phyloP scores from a whole-genome alignment of 495 filamentous ascomycete genomes.

The Podospora fimiseda region DNA sequence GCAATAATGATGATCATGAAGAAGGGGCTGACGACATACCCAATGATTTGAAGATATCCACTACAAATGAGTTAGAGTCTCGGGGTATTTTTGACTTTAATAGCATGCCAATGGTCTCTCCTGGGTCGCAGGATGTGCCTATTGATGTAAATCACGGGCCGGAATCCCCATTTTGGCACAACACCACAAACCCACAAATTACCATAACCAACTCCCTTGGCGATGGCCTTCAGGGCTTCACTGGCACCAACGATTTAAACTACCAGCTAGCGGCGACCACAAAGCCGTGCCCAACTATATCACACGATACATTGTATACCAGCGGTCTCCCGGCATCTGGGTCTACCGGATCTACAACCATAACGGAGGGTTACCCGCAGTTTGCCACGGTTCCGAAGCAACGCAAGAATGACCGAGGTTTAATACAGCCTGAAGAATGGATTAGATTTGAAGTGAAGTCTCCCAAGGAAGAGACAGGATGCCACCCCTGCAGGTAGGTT shows the following conservation, averaged over 20 bases:
- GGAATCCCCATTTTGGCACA: conserved; percentile 47
- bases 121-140: no score
- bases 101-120: no score
- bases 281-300: conserved; percentile 27
- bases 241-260: conserved; percentile 32
- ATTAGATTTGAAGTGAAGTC: no score
- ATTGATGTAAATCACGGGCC: no score
- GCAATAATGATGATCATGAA: no score
- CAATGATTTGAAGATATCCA: no score
- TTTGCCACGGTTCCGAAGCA: conserved; percentile 26
- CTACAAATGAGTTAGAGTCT: no score
- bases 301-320: conserved; percentile 32
- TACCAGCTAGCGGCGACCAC: conserved; percentile 26
- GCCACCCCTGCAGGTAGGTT: no score
- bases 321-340: conserved; percentile 24
- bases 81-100: no score
- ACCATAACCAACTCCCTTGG: conserved; percentile 37
- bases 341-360: conserved; percentile 12
- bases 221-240: conserved; percentile 34
- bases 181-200: conserved; percentile 47
- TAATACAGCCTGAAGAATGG: conserved; percentile 33
- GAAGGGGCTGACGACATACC: no score
- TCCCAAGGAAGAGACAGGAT: no score
- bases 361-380: conserved; percentile 23
- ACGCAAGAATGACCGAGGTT: conserved; percentile 29